Evolutionary conservation across 306 rosid genomes (phyloP), one percentile per base, ranked within the genome.

Genomic region (Cucurbita argyrosperma): DNA sequence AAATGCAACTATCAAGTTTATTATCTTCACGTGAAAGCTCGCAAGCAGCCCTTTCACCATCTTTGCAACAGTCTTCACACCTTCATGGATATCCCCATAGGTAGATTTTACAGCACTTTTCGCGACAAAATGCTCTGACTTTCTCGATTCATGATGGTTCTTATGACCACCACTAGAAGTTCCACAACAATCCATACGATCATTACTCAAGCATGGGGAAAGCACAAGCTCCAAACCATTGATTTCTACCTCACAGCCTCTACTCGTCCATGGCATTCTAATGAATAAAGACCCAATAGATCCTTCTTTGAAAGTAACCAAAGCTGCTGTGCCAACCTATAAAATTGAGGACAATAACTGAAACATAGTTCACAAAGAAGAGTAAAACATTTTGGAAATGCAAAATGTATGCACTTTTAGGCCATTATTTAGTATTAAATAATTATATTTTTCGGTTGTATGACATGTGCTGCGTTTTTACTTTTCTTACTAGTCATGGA

Each of bases 11-110:
- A 94, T 86, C 66, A 83, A 69, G 35, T 83, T 89, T 63, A 77
- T 83, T 71, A 94, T 74, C 84, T 80, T 88, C 50, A 94, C 79
- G 51, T 88, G 93, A 84, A 94, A 94, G 84, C 97, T 89, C 21
- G 98, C 82, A 67, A 94, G 96, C 74, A 94, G 72, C 87, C 84
- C 81, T 66, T 89, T 90, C 72, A 94, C 85, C 90, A 94, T 85
- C 80, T 90, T 90, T 37, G 98, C 98, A 77, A 94, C 83, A 38
- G 97, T 85, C 83, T 90, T 90, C 47, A 91, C 98, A 62, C 98
- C 98, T 88, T 94, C 97, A 53, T 86, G 98, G 76, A 94, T 86
- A 84, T 90, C 92, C 78, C 79, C 76, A 68, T 77, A 79, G 72
- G 88, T 70, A 50, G 90, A 86, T 61, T 87, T 94, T 80, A 78